Evolutionary conservation across 2,329 filamentous ascomycete species (phyloP), one percentile per base, ranked within the genome.

Genomic region (Aspergillus sergii): DNA sequence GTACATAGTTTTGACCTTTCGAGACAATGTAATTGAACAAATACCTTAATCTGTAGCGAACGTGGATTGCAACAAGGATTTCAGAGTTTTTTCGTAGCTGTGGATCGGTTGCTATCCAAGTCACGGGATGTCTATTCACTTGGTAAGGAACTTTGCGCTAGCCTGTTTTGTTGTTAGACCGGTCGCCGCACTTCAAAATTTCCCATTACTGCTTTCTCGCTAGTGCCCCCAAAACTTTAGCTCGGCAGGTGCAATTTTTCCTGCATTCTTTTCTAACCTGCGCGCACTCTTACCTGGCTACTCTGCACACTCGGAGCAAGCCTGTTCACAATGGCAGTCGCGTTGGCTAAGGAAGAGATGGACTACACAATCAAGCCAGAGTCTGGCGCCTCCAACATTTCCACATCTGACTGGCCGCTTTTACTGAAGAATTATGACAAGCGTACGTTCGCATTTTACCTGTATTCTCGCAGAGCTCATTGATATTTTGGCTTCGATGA

Each of bases 381-480:
- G 85, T 89, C 91, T 74, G 84, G 87, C 70, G 88, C 90, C 74
- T 91, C 93, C 70, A 83, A 88, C 64, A 85, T 96, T 73, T 90
- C 96, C 81, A 96, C 92, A 72, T 94, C 90, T 84, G 87, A 89
- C 79, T 97, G 93, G 93, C 95, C 95, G 73, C 85, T 98, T 75
- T 86, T 98, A 74, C 86, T 98, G 76, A 96, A 96, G 85, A 96
- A 97, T 84, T 98, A 96, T 83, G 91, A 93, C 81, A 92, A 94
- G 78, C 85, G 93, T 95, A 86, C 78, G 90, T 85, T 71, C 64
- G 66, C 76, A 63, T 66, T 60, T 39, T 57, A 41, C 54, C 39
- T 50, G 34, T 54, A 32, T 56, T 41, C 50, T 63, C 43, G 39
- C 36, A 61, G 54, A 61, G 61, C 57, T 56, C 48, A 57, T 57